Percentiles rank a stretch among this genome's conserved stretches.
Conservation (phyloP, 2,329 filamentous ascomycete genomes). For the Aspergillus sclerotialis region DNA sequence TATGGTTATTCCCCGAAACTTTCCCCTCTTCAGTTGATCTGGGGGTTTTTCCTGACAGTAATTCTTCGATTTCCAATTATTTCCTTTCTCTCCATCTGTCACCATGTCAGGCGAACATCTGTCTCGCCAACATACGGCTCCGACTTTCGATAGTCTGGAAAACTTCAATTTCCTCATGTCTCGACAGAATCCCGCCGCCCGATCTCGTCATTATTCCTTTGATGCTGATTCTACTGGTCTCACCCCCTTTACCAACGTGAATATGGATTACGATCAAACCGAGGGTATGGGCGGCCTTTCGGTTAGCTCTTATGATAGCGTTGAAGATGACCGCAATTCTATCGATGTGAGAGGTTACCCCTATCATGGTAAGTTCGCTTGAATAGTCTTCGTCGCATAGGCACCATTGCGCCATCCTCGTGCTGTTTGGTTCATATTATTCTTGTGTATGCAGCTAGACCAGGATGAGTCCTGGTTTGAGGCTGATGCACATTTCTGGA, state of each 20-base stretch:
- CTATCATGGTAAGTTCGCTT: slow-evolving; percentile 32
- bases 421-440: slow-evolving; percentile 22
- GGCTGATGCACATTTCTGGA: no score
- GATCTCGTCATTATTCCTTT: slow-evolving; percentile 31
- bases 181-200: slow-evolving; percentile 25
- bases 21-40: slow-evolving; percentile 14
- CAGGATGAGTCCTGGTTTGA: no score
- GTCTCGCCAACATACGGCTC: slow-evolving; percentile 16
- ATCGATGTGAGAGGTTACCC: slow-evolving; percentile 33
- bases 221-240: slow-evolving; percentile 27
- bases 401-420: slow-evolving; percentile 29
- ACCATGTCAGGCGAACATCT: slow-evolving; percentile 28
- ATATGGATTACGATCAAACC: slow-evolving; percentile 35
- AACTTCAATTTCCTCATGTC: slow-evolving; percentile 32
- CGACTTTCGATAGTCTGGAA: slow-evolving; percentile 27
- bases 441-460: no score
- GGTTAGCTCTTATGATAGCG: slow-evolving; percentile 36
- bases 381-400: no score
- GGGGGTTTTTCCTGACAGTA: slow-evolving; percentile 11
- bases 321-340: slow-evolving; percentile 32
- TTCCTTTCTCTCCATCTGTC: slow-evolving; percentile 8
- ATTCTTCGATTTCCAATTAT: slow-evolving; percentile 11
- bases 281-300: slow-evolving; percentile 35
- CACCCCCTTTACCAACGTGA: slow-evolving; percentile 24
- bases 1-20: slow-evolving; percentile 7